Evolutionary conservation across 2,329 filamentous ascomycete species (phyloP), one percentile per base, ranked within the genome.

Genomic region (Canariomyces notabilis): DNA sequence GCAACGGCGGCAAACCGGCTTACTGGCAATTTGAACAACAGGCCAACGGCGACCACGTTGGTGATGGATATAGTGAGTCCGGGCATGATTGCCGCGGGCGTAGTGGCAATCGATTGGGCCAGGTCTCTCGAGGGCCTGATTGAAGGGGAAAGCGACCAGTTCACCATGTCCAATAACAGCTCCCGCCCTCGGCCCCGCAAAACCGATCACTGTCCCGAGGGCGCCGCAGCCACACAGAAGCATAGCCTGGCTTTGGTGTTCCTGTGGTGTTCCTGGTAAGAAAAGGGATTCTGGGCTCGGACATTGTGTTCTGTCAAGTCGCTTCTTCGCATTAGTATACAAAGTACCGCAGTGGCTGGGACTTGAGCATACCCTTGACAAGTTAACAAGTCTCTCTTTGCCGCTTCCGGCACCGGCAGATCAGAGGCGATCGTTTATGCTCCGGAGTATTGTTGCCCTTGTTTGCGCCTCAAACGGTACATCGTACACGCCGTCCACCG

Each of bases 391-490:
- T n/a, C n/a, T n/a, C n/a, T n/a, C n/a, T n/a, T n/a, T n/a, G 22
- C 51, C 37, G 40, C 46, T 45, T 34, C 33, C 39, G n/a, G 36
- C 19, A 44, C 48, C 54, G 33, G 49, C 31, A 47, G 44, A 52
- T 53, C 49, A 33, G 34, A 42, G 52, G 33, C 38, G 52, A 57
- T 57, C 54, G 23, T 18, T 48, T 34, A 56, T 56, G 54, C 52
- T 19, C 37, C 48, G 42, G 41, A 34, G 23, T 40, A 29, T 45
- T 45, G n/a, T 37, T 11, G 6, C 7, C 4, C 5, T 18, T 18
- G 19, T 26, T 42, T 20, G 34, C 23, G 16, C 4, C 21, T 35
- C 9, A 35, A 44, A 26, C 33, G 22, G 37, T 22, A n/a, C 7
- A 5, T 5, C n/a, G 9, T 12, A 16, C 12, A 26, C 16, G 22